Percentiles rank a stretch among this genome's conserved stretches.
phyloP scores from a whole-genome alignment of 768 basidiomycete genomes.

The Mycena pura region DNA sequence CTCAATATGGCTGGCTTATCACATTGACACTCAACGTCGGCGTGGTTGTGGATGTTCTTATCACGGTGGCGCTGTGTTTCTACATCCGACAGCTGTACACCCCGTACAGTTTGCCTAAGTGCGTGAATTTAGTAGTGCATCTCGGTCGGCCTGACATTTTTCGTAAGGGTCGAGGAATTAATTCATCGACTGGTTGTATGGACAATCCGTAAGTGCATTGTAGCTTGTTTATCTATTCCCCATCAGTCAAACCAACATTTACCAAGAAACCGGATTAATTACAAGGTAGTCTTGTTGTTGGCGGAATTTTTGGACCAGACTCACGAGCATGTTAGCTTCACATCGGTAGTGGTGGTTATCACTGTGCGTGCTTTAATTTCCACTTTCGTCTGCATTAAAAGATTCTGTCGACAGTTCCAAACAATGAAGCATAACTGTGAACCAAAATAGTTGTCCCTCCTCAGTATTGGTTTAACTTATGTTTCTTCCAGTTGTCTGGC shows the following conservation, averaged over 20 bases:
- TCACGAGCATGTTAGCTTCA: constrained; percentile 2
- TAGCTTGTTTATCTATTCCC: background rate
- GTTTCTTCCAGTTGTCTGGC: constrained; percentile 36
- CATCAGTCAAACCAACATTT: background rate
- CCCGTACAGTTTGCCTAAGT: constrained; percentile 26
- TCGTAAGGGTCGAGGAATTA: constrained; percentile 29
- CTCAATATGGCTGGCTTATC: constrained; percentile 40
- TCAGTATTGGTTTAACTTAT: background rate
- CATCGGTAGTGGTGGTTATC: constrained; percentile 15
- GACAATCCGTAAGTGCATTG: constrained; percentile 36
- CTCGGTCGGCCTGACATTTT: background rate
- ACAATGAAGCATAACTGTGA: constrained; percentile 27
- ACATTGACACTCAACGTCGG: constrained; percentile 37
- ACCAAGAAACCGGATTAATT: constrained; percentile 33
- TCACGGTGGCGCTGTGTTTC: constrained; percentile 40
- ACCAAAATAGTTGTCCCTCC: constrained; percentile 24
- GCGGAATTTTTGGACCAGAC: constrained; percentile 23
- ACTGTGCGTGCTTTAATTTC: background rate
- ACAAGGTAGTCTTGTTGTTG: constrained; percentile 23
- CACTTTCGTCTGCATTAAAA: background rate
- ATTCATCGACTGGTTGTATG: constrained; percentile 37
- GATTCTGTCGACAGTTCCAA: constrained; percentile 1
- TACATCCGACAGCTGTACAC: constrained; percentile 31
- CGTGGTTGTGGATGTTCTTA: constrained; percentile 37
- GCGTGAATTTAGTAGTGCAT: constrained; percentile 16